Conservation (phyloP, 257 asterid species). For the Petunia secreta region DNA sequence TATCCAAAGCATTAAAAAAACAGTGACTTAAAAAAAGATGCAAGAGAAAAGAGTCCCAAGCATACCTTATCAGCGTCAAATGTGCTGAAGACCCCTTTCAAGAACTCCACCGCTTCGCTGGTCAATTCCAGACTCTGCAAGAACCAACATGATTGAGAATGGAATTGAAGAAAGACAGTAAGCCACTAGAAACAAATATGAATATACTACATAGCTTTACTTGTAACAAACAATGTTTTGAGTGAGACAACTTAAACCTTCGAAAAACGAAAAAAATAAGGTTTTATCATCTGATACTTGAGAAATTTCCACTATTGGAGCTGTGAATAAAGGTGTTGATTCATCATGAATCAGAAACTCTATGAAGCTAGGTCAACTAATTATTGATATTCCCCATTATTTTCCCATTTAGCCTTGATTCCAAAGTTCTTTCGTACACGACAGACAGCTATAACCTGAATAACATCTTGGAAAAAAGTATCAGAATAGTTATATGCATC, state of each 20-base stretch:
- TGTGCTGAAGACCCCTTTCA: constrained; percentile 93
- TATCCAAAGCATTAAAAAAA: neutral
- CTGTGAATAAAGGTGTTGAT: neutral
- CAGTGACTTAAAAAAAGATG: neutral
- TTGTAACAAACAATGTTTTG: neutral
- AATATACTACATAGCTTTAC: neutral
- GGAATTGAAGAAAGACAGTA: constrained; percentile 23
- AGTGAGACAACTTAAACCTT: neutral
- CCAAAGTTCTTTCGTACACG: constrained; percentile 2
- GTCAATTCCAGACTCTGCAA: constrained; percentile 97
- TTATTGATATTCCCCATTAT: neutral
- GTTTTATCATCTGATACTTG: neutral
- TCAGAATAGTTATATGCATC: constrained; percentile 18
- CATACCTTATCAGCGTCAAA: constrained; percentile 88
- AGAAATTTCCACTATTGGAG: neutral
- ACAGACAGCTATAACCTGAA: neutral
- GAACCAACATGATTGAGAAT: constrained; percentile 23
- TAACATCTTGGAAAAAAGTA: constrained; percentile 4
- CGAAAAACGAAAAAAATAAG: too few relatives aligned
- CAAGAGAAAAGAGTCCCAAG: constrained; percentile 19
- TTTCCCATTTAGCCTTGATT: neutral
- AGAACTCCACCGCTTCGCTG: constrained; percentile 92
- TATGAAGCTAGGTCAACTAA: neutral
- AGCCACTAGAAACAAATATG: constrained; percentile 15
- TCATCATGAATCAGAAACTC: constrained; percentile 14